Evolutionary conservation across 2,329 filamentous ascomycete genomes (phyloP), one percentile per base, ranked within the genome.

Genomic region (Onygenales sp.): DNA sequence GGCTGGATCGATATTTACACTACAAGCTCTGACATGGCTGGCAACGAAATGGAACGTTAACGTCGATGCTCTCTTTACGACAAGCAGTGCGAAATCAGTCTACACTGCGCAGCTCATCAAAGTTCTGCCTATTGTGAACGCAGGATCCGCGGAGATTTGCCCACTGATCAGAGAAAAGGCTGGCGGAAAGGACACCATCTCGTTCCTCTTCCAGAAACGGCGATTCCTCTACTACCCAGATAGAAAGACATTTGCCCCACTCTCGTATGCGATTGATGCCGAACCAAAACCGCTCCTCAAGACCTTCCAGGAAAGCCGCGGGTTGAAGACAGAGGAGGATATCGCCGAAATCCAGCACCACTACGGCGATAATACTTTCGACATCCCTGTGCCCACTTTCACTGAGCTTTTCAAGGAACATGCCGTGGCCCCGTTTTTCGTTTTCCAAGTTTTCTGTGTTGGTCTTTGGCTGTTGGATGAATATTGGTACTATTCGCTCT

Each of bases 401-500:
- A 84, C 86, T 50, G 93, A 98, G 74, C 81, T 98, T 49, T 98
- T 95, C 81, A 88, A 95, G 72, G 93, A 98, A 72, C 94, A 98
- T 70, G 92, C 94, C 27, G 94, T 98, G 21, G 94, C 94, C 21
- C 93, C 93, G 5, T 98, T 98, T 78, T 98, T 98, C 73, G 91
- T 98, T 58, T 98, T 98, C 75, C 93, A 98, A 77, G 79, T 98
- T 57, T 98, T 98, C 77, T 98, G 94, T 64, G 93, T 98, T 55
- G 94, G 93, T 13, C 76, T 98, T 57, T 98, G 93, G 93, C 89
- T 97, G 84, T 76, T 98, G 67, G 93, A 98, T 67, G 94, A 98
- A 73, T 98, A 97, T 75, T 98, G 94, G 93, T 98, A 98, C 77
- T 98, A 98, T 75, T 97, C 93, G 57, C 82, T 98, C 17, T 98